Conservation (phyloP, 2,329 filamentous ascomycete species). For the Colletotrichum graminicola region DNA sequence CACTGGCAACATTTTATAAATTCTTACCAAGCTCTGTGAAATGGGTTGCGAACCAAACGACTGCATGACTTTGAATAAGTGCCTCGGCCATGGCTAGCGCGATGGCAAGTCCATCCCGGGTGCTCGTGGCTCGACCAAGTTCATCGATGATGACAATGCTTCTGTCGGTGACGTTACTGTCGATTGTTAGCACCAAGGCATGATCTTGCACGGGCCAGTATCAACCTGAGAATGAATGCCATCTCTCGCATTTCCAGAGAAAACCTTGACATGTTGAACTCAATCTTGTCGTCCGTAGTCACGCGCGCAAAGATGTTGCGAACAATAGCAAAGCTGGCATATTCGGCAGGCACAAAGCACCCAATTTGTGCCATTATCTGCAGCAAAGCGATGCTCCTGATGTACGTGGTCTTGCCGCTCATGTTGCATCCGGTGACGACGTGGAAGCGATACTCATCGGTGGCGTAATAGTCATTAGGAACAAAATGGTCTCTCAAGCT, state of each 20-base stretch:
- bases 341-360: constrained; percentile 88
- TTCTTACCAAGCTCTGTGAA: constrained; percentile 78
- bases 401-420: constrained; percentile 98
- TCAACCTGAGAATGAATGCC: constrained; percentile 83
- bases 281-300: constrained; percentile 87
- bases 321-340: constrained; percentile 83
- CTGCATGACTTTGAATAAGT: constrained; percentile 80
- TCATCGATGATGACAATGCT: constrained; percentile 92
- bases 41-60: constrained; percentile 95
- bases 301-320: constrained; percentile 89
- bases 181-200: neutral
- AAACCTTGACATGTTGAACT: constrained; percentile 93
- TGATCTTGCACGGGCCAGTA: neutral
- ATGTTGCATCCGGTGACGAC: constrained; percentile 98
- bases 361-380: constrained; percentile 95
- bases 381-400: constrained; percentile 84
- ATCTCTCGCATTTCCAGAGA: constrained; percentile 96
- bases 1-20: fast-evolving
- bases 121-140: constrained; percentile 90
- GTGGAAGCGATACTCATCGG: constrained; percentile 84
- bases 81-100: constrained; percentile 92
- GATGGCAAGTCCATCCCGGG: constrained; percentile 88
- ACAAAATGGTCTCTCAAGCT: constrained; percentile 70
- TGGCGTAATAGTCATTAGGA: constrained; percentile 91
- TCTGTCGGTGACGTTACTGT: constrained; percentile 76